Evolutionary conservation across 2,329 filamentous ascomycete genomes (phyloP), one percentile per base, ranked within the genome.

Genomic region (Diplocarpon rosae): DNA sequence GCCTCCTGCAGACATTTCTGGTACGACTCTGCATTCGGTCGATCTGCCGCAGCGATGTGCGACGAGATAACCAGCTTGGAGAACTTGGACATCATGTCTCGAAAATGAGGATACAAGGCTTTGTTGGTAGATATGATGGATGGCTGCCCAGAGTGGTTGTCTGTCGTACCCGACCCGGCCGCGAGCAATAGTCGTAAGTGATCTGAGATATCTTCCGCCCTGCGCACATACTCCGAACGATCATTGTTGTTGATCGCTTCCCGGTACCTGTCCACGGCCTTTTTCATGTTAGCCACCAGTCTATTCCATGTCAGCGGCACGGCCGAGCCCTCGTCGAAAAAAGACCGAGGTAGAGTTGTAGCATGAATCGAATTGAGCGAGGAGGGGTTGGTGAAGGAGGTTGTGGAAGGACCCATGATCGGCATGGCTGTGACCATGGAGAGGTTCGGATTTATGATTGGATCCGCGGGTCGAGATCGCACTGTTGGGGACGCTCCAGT

Each of bases 71-170:
- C 92, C 9, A 98, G 73, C 64, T 98, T 98, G n/a, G 92, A 96
- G 63, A 98, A 98, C 57, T 94, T 89, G 36, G 92, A 96, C 92
- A 98, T 98, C 81, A 96, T 96, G 62, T 96, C 92, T 43, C 92
- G 76, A 66, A 98, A 98, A 65, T 96, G 89, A 17, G 92, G 92
- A 60, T 96, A 96, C 13, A 98, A 70, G 0, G 88, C 85, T 64
- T 96, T 96, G 70, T 98, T 98, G 5, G 87, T 93, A 6, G 89
- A 95, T 48, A 98, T 98, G 58, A 98, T 95, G n/a, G 92, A 96
- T 4, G 92, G 92, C 56, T 96, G 94, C 34, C 92, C 92, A 15
- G 92, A 96, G 63, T 98, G 92, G 60, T 98, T 98, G 65, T 98
- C 92, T 0, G 92, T 98, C 1, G 92, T 98, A 44, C 90, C 88